Evolutionary conservation across 768 basidiomycete genomes (phyloP), one percentile per base, ranked within the genome.

Genomic region (Suillus fuscotomentosus): DNA sequence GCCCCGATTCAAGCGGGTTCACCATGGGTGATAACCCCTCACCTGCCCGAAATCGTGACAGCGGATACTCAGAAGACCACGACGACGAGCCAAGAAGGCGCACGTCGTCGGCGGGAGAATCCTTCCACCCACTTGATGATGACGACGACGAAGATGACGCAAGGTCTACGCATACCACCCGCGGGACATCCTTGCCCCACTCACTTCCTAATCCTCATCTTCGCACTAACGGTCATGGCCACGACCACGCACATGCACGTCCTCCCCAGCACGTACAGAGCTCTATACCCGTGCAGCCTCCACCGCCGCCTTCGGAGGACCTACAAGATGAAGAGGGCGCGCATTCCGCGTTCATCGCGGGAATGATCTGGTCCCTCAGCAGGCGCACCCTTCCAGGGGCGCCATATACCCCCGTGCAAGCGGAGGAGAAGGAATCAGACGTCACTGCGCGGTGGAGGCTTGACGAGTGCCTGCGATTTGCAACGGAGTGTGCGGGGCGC

Each of bases 381-480:
- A 78, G 91, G 68, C 81, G 86, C 53, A 77, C 92, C 60, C 76
- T 88, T 55, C 92, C 92, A 39, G 91, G 93, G 0, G 75, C 84
- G 10, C 93, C 91, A n/a, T 94, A 91, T 74, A 87, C 86, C 10
- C 90, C 88, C 4, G 69, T 69, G 4, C 57, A 6, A 65, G 69
- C 13, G 64, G 50, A 15, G 74, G 69, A 70, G 27, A 63, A 69
- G 36, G 86, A 84, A 57, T 77, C 76, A 36, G 80, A 80, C 15
- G 36, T 9, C 41, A 75, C 76, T 11, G 86, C 86, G 14, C 80
- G 86, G 62, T 95, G 93, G 92, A 83, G 86, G 66, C 73, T 94
- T 59, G 92, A 94, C 68, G 92, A 94, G 69, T 94, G 92, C 73
- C 73, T 95, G 69, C 81, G 92, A 70, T 95, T 95, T 75, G 92